Base-by-base conservation (phyloP, 805 yeast species). In the Candida ipomoeae region DNA sequence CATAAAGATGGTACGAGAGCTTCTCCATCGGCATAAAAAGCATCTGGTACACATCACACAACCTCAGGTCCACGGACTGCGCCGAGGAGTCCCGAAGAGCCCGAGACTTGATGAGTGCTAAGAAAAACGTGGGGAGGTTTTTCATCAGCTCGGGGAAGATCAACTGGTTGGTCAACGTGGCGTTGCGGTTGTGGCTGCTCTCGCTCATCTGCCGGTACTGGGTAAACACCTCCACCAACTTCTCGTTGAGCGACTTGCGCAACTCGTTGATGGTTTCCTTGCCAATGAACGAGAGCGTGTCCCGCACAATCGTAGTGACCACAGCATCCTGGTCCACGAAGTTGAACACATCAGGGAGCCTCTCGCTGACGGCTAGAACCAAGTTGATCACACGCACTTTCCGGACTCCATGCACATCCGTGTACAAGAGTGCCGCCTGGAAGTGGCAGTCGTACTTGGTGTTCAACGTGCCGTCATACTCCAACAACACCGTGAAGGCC, bases 351-450 rank as follows among this genome's bases (percentile, higher is more conserved):
- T 86, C 90, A 44, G 78, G 78, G 39, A 86, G 69, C 48, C 88
- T 78, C 53, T 84, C 86, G 1, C 94, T 82, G 14, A 89, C 91
- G 0, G 96, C 87, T 43, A 88, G 81, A n/a, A 86, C 85, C 50
- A 83, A 72, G 62, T 94, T 94, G 44, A 87, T 79, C n/a, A 90
- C 90, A 54, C 99, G 78, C 14, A 94, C 92, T 59, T 88, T 85
- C 56, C 97, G 74, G 7, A 75, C 68, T 20, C 99, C 99, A 44
- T 76, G 75, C 2, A 75, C 62, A 43, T 89, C 87, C 0, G 97
- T 91, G 64, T 90, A 92, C 49, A 94, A 71, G 26, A 94, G 58
- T 0, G 98, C 97, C 1, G 88, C 86, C 68, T 94, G 99, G 73
- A 92, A 89, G 65, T 89, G 94, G 20, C 89, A 87, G 65, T 90